Evolutionary conservation across 805 yeast species (phyloP).

Genomic region (Martiniozyma abietophila): DNA sequence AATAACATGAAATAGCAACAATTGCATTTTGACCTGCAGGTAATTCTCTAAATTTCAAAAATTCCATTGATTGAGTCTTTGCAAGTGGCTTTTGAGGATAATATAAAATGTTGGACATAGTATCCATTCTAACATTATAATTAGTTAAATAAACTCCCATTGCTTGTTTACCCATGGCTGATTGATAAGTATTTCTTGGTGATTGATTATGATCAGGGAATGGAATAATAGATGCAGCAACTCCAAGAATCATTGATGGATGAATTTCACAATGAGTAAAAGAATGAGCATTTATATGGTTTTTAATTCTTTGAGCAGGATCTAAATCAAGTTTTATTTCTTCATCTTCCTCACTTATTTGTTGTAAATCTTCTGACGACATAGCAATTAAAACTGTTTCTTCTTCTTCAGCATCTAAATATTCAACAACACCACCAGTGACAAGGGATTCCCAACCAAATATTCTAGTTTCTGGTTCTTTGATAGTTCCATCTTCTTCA

Average conservation of each 20-base stretch:
- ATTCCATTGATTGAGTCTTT: constrained; percentile 96
- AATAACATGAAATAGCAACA: constrained; percentile 96
- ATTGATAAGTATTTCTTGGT: constrained; percentile 98
- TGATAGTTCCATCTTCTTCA: constrained; percentile 37
- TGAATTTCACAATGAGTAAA: constrained; percentile 99
- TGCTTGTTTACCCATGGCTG: constrained; percentile 99
- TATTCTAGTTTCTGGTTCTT: constrained; percentile 31
- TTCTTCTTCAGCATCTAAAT: constrained; percentile 98
- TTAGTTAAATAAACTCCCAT: constrained; percentile 98
- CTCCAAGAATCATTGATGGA: constrained; percentile 97
- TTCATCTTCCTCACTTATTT: constrained; percentile 32
- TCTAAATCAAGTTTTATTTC: constrained; percentile 37
- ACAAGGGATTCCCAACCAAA: constrained; percentile 84
- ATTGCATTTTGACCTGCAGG: constrained; percentile 99
- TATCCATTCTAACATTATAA: constrained; percentile 95
- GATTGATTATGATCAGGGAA: constrained; percentile 99
- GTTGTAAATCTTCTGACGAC: constrained; percentile 94
- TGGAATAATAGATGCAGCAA: constrained; percentile 97
- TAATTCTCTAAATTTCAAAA: constrained; percentile 89
- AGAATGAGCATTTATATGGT: constrained; percentile 47
- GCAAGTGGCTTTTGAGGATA: constrained; percentile 98
- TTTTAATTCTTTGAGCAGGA: constrained; percentile 80
- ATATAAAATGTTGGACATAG: constrained; percentile 96
- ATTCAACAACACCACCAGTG: constrained; percentile 83
- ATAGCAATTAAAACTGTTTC: constrained; percentile 97